Evolutionary conservation across 345 rosid genomes (phyloP).

Genomic region (Gossypium raimondii): DNA sequence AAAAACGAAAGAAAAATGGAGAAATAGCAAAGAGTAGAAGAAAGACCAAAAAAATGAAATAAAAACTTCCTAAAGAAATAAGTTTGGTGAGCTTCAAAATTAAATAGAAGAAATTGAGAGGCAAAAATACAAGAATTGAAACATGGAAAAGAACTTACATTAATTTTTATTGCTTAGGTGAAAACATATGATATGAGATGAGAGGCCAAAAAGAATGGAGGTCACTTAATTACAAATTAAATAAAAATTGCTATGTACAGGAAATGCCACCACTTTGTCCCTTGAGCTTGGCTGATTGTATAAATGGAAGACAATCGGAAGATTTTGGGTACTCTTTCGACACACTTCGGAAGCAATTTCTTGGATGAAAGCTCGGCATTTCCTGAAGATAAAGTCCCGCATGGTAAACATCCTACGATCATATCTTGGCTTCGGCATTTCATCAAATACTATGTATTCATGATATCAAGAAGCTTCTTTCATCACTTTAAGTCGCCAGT

Average conservation of each 20-base stretch:
- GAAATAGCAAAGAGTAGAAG: too few relatives aligned
- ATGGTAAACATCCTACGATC: neutral
- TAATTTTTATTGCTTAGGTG: constrained; percentile 7
- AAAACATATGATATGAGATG: neutral
- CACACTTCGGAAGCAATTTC: constrained; percentile 3
- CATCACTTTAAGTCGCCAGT: too few relatives aligned
- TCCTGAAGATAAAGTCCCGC: constrained; percentile 18
- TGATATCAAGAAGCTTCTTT: too few relatives aligned
- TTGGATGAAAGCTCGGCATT: constrained; percentile 15
- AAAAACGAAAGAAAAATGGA: too few relatives aligned
- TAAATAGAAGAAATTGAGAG: too few relatives aligned
- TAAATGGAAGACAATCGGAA: neutral
- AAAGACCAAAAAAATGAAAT: too few relatives aligned
- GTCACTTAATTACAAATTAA: neutral
- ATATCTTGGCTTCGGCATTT: neutral
- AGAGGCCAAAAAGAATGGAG: constrained; percentile 3
- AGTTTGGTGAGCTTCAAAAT: too few relatives aligned
- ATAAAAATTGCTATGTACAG: neutral
- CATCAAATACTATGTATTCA: neutral
- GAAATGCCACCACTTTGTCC: neutral
- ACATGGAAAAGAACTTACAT: neutral
- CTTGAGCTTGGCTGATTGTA: neutral
- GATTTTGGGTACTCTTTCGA: neutral
- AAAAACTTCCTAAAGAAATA: too few relatives aligned
- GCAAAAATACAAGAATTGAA: neutral